These are phyloP conservation scores for Gossypium laxum DNA, from an alignment of 441 rosid species.

Conservation along the genomic window DNA sequence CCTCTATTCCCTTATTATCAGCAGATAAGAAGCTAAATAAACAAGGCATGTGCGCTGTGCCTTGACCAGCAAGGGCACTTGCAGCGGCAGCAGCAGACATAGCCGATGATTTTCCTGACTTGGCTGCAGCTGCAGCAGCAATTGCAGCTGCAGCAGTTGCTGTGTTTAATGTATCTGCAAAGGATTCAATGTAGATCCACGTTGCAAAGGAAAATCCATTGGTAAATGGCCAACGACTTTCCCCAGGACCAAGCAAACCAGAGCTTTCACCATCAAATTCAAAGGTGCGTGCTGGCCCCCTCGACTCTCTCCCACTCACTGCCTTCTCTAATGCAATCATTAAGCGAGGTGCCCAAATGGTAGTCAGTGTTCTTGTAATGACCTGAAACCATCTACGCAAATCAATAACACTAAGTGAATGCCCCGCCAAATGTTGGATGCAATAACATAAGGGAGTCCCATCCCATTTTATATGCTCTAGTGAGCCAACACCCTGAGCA, in stretches of 20 bases:
- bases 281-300: conserved; percentile 83
- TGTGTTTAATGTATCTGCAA: conserved; percentile 92
- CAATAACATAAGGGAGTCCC: conserved; percentile 69
- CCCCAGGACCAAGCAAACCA: conserved; percentile 98
- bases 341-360: conserved; percentile 59
- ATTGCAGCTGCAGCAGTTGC: conserved; percentile 98
- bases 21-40: conserved; percentile 91
- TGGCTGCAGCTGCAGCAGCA: conserved; percentile 98
- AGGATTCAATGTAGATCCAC: conserved; percentile 96
- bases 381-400: conserved; percentile 74
- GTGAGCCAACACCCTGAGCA: conserved; percentile 45
- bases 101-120: conserved; percentile 93
- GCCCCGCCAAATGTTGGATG: conserved; percentile 80
- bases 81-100: conserved; percentile 97
- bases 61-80: conserved; percentile 98
- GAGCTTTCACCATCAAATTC: conserved; percentile 99
- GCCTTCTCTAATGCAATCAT: conserved; percentile 85
- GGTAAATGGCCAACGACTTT: conserved; percentile 94
- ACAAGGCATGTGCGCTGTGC: conserved; percentile 96
- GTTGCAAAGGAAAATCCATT: conserved; percentile 92
- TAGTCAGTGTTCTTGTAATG: conserved; percentile 45
- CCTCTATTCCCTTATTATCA: conserved; percentile 95
- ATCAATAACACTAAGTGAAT: conserved; percentile 74
- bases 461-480: conserved; percentile 47
- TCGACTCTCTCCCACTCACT: conserved; percentile 82